phyloP scores from a whole-genome alignment of 2,329 filamentous ascomycete genomes.

The Hawksworthiomyces lignivorus region DNA sequence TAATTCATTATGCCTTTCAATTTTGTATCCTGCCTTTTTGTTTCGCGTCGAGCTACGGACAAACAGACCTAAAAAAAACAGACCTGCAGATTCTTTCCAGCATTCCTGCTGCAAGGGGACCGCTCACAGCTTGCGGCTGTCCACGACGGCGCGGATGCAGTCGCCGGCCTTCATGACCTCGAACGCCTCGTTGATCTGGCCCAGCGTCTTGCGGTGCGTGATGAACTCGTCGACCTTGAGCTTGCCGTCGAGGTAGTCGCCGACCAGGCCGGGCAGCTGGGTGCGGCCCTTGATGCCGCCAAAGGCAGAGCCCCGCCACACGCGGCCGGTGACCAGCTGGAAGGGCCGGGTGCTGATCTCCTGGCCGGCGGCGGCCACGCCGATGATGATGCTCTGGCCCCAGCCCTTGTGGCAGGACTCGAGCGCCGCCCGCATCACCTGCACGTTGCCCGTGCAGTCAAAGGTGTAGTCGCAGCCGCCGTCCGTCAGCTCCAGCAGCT shows the following conservation, averaged over 20 bases:
- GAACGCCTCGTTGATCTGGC: constrained; percentile 79
- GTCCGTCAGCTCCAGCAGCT: constrained; percentile 95
- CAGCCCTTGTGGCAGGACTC: constrained; percentile 99
- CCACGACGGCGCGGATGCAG: constrained; percentile 91
- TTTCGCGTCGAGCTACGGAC: too few relatives aligned
- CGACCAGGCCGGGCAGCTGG: constrained; percentile 79
- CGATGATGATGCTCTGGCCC: constrained; percentile 97
- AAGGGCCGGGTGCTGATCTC: constrained; percentile 90
- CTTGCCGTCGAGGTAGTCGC: constrained; percentile 80
- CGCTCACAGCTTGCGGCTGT: constrained; percentile 37
- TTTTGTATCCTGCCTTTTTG: too few relatives aligned
- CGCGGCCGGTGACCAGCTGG: constrained; percentile 94
- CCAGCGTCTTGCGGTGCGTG: constrained; percentile 80
- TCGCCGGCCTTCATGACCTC: constrained; percentile 92
- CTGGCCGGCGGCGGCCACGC: constrained; percentile 91
- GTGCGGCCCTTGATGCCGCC: constrained; percentile 96
- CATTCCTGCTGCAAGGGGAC: neutral
- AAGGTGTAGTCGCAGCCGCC: constrained; percentile 98
- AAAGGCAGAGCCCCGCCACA: constrained; percentile 97
- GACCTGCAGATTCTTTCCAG: neutral
- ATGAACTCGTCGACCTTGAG: constrained; percentile 99
- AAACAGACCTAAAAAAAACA: too few relatives aligned
- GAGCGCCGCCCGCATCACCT: constrained; percentile 89
- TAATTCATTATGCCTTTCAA: too few relatives aligned
- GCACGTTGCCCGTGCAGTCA: constrained; percentile 95